A percentile compares a stretch with the other conserved stretches of the same genome.
Conservation (phyloP, 306 rosid species). For the Pyrus bretschneideri region DNA sequence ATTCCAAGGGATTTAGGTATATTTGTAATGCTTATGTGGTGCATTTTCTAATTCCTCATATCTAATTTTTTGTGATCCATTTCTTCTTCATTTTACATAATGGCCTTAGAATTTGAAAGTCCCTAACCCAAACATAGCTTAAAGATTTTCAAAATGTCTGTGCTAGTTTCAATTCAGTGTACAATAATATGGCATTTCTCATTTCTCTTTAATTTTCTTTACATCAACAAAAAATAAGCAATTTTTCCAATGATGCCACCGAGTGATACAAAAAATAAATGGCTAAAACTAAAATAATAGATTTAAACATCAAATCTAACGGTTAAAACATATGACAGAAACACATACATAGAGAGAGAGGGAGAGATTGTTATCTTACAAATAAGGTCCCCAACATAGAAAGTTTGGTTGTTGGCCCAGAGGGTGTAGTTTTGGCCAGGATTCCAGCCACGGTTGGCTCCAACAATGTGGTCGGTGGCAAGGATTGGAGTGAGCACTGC, state of each 20-base stretch:
- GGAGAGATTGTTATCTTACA: constrained; percentile 33
- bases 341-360: not conserved
- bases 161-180: not conserved
- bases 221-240: no score
- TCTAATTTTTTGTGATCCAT: no score
- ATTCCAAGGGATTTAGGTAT: no score
- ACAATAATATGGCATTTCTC: not conserved
- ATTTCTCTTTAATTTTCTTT: not conserved
- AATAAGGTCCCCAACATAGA: constrained; percentile 74
- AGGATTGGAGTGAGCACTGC: constrained; percentile 22
- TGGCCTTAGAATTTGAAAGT: no score
- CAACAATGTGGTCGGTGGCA: constrained; percentile 84
- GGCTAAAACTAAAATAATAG: no score
- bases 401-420: constrained; percentile 85
- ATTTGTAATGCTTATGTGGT: no score
- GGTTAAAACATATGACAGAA: no score
- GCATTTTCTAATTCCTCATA: no score
- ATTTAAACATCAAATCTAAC: no score
- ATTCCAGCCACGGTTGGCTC: constrained; percentile 94
- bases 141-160: not conserved
- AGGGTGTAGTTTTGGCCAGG: constrained; percentile 76
- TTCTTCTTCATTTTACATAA: no score
- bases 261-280: no score
- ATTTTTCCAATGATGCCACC: no score
- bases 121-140: not conserved